phyloP scores from a whole-genome alignment of 2,329 filamentous ascomycete species.

The Moelleriella libera region DNA sequence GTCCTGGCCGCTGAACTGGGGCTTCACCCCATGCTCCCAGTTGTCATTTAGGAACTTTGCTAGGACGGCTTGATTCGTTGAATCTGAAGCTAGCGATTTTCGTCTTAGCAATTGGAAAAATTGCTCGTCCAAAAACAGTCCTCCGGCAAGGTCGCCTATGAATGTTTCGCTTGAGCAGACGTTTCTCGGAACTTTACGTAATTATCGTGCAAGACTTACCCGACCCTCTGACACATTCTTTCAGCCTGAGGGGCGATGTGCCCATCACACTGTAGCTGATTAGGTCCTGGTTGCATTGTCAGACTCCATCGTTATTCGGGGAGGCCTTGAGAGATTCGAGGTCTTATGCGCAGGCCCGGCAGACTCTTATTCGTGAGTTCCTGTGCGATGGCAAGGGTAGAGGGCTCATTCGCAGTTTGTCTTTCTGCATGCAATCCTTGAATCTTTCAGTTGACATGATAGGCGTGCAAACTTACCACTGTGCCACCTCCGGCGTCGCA shows the following conservation, averaged over 20 bases:
- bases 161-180: background rate
- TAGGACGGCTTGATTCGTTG: background rate
- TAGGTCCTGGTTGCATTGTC: constrained; percentile 17
- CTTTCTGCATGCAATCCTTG: background rate
- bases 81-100: constrained; percentile 7
- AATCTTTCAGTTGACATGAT: no score
- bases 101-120: constrained; percentile 16
- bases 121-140: constrained; percentile 22
- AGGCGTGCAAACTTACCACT: constrained; percentile 10
- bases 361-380: no score
- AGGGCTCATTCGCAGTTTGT: background rate
- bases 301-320: background rate
- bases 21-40: constrained; percentile 17
- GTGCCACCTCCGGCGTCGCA: constrained; percentile 24
- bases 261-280: constrained; percentile 21
- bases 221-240: constrained; percentile 22
- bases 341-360: no score
- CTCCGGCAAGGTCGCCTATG: constrained; percentile 23
- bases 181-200: background rate
- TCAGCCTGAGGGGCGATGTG: constrained; percentile 12
- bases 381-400: background rate
- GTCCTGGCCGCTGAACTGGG: constrained; percentile 8
- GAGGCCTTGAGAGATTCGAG: no score
- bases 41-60: constrained; percentile 10
- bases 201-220: constrained; percentile 10